Conservation (phyloP, 176 grass and related monocot species). For the Raddia distichophylla region DNA sequence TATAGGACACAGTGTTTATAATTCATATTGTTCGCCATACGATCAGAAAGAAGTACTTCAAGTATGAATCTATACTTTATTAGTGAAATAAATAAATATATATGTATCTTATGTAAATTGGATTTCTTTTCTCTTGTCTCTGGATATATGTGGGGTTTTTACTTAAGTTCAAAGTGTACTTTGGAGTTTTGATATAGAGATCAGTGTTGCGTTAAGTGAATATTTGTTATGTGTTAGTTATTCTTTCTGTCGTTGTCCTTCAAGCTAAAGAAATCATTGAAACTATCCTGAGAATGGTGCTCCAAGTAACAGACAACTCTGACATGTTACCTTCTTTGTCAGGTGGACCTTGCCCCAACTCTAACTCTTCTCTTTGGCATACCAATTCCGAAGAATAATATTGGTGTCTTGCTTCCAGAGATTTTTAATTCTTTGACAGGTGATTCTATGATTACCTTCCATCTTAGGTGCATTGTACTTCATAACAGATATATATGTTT, state of each 20-base stretch:
- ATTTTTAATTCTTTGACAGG: conserved; percentile 83
- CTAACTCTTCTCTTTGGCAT: conserved; percentile 85
- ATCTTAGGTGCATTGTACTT: conserved; percentile 1
- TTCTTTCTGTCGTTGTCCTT: background rate
- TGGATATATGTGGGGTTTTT: background rate
- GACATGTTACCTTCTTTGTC: conserved; percentile 28
- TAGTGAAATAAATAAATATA: background rate
- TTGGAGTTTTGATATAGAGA: background rate
- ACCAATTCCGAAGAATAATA: conserved; percentile 95
- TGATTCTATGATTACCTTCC: conserved; percentile 45
- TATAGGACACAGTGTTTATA: conserved; percentile 60
- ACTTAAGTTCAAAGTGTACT: conserved; percentile 19
- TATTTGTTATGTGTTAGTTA: conserved; percentile 13
- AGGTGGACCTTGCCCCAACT: conserved; percentile 93
- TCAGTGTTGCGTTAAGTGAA: conserved; percentile 9
- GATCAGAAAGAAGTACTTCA: conserved; percentile 74
- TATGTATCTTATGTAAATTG: background rate
- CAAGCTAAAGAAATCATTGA: background rate
- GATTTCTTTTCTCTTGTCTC: conserved; percentile 10
- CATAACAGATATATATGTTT: background rate
- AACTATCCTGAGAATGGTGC: background rate
- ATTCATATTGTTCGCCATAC: conserved; percentile 47
- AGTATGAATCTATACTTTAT: conserved; percentile 54
- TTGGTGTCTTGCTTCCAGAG: conserved; percentile 77
- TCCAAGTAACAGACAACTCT: conserved; percentile 18